These are phyloP conservation scores for Microstegium vimineum DNA, from an alignment of 176 grass and related monocot genomes.

Conservation along the genomic window DNA sequence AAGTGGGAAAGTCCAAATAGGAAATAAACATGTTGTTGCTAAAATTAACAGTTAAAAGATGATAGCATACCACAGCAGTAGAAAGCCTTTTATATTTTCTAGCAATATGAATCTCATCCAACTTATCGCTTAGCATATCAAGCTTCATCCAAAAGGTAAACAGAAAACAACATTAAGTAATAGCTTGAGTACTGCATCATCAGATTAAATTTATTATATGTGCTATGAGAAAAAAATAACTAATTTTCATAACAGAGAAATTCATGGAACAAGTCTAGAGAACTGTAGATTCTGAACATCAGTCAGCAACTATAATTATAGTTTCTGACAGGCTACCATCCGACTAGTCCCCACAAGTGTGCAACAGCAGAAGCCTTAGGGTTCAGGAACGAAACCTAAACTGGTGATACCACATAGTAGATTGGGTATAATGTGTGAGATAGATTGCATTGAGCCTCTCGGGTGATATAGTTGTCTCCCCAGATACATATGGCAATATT, in stretches of 20 bases:
- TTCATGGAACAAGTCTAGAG: neutral
- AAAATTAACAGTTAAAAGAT: conserved; percentile 16
- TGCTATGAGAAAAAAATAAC: neutral
- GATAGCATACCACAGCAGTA: conserved; percentile 67
- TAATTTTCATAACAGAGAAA: conserved; percentile 3
- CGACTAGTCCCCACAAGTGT: neutral
- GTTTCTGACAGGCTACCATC: neutral
- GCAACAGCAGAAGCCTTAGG: neutral
- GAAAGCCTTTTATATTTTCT: conserved; percentile 63
- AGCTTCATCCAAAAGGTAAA: conserved; percentile 62
- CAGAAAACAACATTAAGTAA: conserved; percentile 24
- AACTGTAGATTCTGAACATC: conserved; percentile 24
- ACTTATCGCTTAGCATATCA: conserved; percentile 44
- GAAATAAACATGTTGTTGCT: conserved; percentile 23
- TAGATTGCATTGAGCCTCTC: neutral
- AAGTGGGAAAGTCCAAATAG: conserved; percentile 31
- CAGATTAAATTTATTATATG: conserved; percentile 10
- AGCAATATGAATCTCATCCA: conserved; percentile 51
- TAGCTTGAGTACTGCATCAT: conserved; percentile 6
- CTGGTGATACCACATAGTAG: neutral
- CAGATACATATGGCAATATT: neutral
- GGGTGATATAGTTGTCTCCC: neutral
- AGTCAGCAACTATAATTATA: neutral
- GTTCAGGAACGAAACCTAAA: neutral
- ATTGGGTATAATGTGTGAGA: neutral